These are phyloP conservation scores for Mycogone perniciosa DNA, from an alignment of 2,329 filamentous ascomycete genomes.

Conservation along the genomic window DNA sequence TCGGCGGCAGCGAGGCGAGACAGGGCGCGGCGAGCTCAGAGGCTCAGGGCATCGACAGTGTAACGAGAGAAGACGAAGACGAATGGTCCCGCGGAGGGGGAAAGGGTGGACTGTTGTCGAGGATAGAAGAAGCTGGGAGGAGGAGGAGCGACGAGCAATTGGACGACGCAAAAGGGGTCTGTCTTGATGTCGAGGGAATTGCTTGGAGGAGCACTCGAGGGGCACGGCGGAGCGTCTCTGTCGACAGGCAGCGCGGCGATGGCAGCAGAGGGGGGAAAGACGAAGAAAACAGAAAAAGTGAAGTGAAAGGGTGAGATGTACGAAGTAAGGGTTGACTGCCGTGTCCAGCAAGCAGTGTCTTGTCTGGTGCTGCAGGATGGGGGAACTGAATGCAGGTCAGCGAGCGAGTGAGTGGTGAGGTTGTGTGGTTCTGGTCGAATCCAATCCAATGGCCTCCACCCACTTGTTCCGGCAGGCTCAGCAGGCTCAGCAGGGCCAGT, in stretches of 20 bases:
- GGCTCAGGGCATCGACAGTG: not conserved
- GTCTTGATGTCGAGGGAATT: not conserved
- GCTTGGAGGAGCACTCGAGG: not conserved
- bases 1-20: not conserved
- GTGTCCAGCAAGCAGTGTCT: not conserved
- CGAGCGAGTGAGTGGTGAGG: not conserved
- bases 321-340: not conserved
- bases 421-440: not conserved
- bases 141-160: not conserved
- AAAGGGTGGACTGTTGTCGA: not conserved
- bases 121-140: not conserved
- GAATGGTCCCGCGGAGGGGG: not conserved
- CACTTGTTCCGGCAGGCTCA: too few relatives aligned
- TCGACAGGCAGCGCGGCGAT: not conserved
- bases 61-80: not conserved
- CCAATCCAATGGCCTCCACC: not conserved
- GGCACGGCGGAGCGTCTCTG: not conserved
- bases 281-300: not conserved
- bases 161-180: slow-evolving; percentile 4
- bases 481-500: too few relatives aligned
- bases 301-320: not conserved
- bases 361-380: not conserved
- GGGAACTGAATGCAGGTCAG: not conserved
- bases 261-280: not conserved
- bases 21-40: not conserved